Base-by-base conservation (phyloP, 2,329 filamentous ascomycete species). In the Thielaviopsis punctulata region DNA sequence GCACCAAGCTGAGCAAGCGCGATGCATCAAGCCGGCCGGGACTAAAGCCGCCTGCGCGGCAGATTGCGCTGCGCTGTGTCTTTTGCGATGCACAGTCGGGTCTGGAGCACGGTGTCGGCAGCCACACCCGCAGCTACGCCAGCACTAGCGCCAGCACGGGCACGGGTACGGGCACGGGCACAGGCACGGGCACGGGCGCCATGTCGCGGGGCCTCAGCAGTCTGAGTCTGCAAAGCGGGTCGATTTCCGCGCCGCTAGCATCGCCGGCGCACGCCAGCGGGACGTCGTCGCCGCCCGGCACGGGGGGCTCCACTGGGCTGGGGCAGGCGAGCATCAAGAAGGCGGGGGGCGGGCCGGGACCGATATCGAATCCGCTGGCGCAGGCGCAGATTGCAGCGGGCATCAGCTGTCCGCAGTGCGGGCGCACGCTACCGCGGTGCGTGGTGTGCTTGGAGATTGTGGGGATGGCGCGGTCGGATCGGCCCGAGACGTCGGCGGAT, bases 21-120 rank as follows among this genome's bases (percentile, higher is more conserved):
- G 74, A 79, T 51, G 82, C 82, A 41, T 57, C 64, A 6, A 51
- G 52, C 8, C 65, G 67, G 7, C 76, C 76, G n/a, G 73, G 76
- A 7, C 73, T 84, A 57, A 78, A 77, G 53, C 75, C 80, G 1
- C 74, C 81, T 0, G 77, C 77, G 2, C 71, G 80, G 27, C 84
- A 86, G 65, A 77, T 90, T 51, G 79, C 82, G 4, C 74, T 92
- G 48, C 77, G 84, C 46, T 92, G 86, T 65, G 74, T 83, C 47
- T 85, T 86, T 66, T 92, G 86, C 66, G 80, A 84, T 59, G 72
- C 75, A 30, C 72, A 77, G 61, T 73, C 73, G 48, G 73, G 33
- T 4, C 36, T 53, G 41, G 47, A 47, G 15, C 46, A 49, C 41
- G 49, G 3, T 21, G 30, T 23, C 23, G 39, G 23, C 24, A n/a